phyloP scores from a whole-genome alignment of 257 asterid species.

The Coffea eugenioides region DNA sequence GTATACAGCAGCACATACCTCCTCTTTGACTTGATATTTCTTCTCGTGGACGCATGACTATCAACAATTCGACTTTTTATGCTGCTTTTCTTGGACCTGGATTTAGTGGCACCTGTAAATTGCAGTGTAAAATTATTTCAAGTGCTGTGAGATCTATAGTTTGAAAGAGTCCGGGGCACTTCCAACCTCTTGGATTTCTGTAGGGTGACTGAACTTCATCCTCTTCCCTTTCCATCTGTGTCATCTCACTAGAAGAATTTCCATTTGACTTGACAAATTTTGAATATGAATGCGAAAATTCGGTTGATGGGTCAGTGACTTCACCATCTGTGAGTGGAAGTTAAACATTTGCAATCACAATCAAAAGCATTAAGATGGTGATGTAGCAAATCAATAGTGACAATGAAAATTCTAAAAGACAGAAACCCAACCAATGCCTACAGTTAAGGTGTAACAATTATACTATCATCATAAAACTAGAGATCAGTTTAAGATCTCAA shows the following conservation, averaged over 20 bases:
- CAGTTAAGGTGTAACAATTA: not conserved
- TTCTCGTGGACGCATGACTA: constrained; percentile 36
- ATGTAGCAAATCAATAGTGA: not conserved
- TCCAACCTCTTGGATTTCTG: constrained; percentile 37
- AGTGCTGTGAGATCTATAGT: not conserved
- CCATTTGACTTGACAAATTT: constrained; percentile 31
- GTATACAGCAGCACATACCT: constrained; percentile 34
- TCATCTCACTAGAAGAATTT: constrained; percentile 55
- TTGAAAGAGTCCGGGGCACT: constrained; percentile 2
- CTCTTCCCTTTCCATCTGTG: constrained; percentile 45
- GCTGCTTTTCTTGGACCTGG: constrained; percentile 46
- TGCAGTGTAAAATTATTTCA: constrained; percentile 6
- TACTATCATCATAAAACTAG: not conserved
- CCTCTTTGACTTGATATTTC: constrained; percentile 43
- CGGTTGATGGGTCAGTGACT: constrained; percentile 38
- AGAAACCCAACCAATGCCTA: not conserved
- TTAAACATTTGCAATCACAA: constrained; percentile 6
- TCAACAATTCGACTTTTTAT: constrained; percentile 29
- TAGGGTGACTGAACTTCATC: constrained; percentile 67
- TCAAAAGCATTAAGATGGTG: not conserved
- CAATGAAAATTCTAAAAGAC: not conserved
- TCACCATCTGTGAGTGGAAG: constrained; percentile 46
- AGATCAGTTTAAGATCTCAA: not conserved
- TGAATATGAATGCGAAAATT: constrained; percentile 33
- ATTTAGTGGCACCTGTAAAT: constrained; percentile 58